These are phyloP conservation scores for Fremontodendron californicum DNA, from an alignment of 345 rosid genomes.

Conservation along the genomic window DNA sequence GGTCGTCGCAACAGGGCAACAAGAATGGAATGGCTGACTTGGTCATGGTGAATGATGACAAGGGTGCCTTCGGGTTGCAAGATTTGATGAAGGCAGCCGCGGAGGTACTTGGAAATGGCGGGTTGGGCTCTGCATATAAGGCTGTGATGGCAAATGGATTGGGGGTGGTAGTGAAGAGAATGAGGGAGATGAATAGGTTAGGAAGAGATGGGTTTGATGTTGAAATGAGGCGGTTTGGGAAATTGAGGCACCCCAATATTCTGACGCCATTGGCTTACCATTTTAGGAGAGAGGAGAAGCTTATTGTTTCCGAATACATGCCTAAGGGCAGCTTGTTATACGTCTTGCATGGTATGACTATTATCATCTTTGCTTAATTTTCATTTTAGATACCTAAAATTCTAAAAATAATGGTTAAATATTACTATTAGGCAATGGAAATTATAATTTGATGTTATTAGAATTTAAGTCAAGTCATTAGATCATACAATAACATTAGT, in stretches of 20 bases:
- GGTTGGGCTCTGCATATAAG: constrained; percentile 86
- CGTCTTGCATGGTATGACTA: constrained; percentile 63
- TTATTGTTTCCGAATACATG: constrained; percentile 72
- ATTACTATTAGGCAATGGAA: no score
- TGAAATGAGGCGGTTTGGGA: constrained; percentile 70
- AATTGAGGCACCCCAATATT: no score
- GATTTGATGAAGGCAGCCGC: constrained; percentile 95
- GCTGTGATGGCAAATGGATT: constrained; percentile 68
- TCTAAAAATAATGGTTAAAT: no score
- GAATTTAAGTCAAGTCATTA: no score
- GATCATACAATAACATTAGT: no score
- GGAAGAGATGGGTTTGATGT: constrained; percentile 54
- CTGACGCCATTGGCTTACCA: no score
- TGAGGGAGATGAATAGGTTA: constrained; percentile 65
- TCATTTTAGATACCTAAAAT: no score
- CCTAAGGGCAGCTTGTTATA: constrained; percentile 78
- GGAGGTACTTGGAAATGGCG: constrained; percentile 80
- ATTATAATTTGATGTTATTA: no score
- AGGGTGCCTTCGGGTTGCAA: constrained; percentile 53
- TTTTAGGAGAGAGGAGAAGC: constrained; percentile 78
- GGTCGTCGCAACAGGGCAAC: constrained; percentile 24
- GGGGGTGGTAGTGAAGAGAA: constrained; percentile 80
- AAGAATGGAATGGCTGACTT: constrained; percentile 33
- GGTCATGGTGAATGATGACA: constrained; percentile 60
- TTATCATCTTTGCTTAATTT: neutral